A percentile compares a stretch with the other conserved stretches of the same genome.
These are phyloP conservation scores for Aspergillus vadensis DNA, from an alignment of 2,329 filamentous ascomycete species.

Conservation along the genomic window DNA sequence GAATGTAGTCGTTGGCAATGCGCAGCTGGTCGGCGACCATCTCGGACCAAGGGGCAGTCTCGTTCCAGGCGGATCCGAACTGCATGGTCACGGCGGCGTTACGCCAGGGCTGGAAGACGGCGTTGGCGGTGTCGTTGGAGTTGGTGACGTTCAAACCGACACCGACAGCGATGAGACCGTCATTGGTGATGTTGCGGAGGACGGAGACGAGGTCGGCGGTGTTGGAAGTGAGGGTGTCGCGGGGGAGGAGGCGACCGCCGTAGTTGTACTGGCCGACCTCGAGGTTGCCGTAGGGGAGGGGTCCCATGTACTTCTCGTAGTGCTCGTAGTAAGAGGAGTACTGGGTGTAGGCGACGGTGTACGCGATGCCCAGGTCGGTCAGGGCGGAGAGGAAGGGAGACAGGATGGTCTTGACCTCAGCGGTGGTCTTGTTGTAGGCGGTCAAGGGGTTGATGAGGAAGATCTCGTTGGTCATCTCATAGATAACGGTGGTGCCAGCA, in stretches of 20 bases:
- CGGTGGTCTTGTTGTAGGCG: conserved; percentile 50
- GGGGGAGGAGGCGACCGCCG: conserved; percentile 40
- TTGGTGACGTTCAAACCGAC: conserved; percentile 43
- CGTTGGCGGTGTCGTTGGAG: conserved; percentile 40
- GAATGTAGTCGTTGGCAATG: conserved; percentile 45
- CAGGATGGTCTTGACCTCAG: conserved; percentile 50
- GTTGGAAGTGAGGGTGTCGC: conserved; percentile 35
- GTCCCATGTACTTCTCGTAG: conserved; percentile 37
- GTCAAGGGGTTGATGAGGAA: conserved; percentile 51
- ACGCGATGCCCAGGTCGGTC: conserved; percentile 37
- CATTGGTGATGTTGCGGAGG: conserved; percentile 38
- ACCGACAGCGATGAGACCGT: conserved; percentile 40
- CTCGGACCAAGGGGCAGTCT: conserved; percentile 39
- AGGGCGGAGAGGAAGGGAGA: conserved; percentile 48
- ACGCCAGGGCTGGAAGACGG: conserved; percentile 45
- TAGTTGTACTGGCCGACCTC: conserved; percentile 31
- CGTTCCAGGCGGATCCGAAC: conserved; percentile 39
- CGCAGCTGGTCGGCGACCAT: conserved; percentile 40
- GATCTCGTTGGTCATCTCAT: conserved; percentile 55
- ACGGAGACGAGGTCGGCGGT: conserved; percentile 30
- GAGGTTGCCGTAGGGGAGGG: conserved; percentile 32
- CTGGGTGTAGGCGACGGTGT: conserved; percentile 31
- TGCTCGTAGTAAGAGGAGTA: conserved; percentile 39
- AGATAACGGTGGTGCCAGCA: conserved; percentile 53
- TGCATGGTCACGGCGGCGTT: conserved; percentile 41